Percentiles rank a stretch among this genome's conserved stretches.
Conservation (phyloP, 495 filamentous ascomycete species). For the Podospora appendiculata region DNA sequence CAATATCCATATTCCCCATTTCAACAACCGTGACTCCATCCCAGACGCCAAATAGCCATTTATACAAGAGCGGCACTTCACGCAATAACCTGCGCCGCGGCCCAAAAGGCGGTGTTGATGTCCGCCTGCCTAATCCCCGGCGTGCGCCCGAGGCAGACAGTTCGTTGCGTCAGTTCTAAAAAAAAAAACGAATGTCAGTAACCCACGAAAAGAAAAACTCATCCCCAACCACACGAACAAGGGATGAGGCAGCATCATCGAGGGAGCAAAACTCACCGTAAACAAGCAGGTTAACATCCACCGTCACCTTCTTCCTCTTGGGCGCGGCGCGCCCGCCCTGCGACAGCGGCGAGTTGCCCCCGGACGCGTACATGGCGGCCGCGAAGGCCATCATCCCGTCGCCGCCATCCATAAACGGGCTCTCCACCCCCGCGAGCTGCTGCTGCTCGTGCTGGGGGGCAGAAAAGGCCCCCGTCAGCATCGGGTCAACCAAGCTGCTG, state of each 20-base stretch:
- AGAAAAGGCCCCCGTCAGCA: no score
- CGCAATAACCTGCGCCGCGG: slow-evolving; percentile 3
- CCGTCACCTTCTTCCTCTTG: slow-evolving; percentile 10
- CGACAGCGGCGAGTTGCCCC: not conserved
- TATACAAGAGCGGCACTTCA: not conserved
- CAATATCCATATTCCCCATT: no score
- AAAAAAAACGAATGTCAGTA: not conserved
- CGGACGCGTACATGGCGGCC: not conserved
- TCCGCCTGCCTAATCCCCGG: slow-evolving; percentile 54
- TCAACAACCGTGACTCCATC: no score
- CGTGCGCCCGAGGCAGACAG: slow-evolving; percentile 52
- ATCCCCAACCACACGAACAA: not conserved
- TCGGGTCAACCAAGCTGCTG: no score
- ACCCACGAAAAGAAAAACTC: no score
- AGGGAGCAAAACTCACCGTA: slow-evolving; percentile 11
- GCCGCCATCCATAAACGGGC: no score
- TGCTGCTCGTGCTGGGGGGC: no score
- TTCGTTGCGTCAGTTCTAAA: slow-evolving; percentile 19
- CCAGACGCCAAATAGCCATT: no score
- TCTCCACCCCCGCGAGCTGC: no score
- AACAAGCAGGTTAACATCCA: slow-evolving; percentile 20
- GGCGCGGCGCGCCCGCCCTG: not conserved
- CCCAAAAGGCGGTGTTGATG: slow-evolving; percentile 50
- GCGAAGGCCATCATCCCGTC: no score
- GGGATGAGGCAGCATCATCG: no score